phyloP scores from a whole-genome alignment of 371 early-diverging fungal species.

The Apophysomyces variabilis region DNA sequence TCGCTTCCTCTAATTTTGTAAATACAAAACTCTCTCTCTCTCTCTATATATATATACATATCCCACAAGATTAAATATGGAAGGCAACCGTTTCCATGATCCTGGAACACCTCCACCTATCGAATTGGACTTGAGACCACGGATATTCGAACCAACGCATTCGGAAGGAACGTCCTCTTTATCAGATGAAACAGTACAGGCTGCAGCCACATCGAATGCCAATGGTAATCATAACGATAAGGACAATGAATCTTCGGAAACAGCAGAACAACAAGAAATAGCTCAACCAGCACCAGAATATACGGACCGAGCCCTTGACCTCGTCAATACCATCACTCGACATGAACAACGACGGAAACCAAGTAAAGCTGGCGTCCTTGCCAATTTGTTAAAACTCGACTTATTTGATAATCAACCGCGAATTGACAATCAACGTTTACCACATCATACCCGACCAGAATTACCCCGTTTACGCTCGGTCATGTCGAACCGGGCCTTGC shows the following conservation, averaged over 20 bases:
- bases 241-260: not conserved
- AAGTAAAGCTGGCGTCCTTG: slow-evolving; percentile 49
- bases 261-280: not conserved
- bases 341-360: slow-evolving; percentile 23
- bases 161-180: not conserved
- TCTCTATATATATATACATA: slow-evolving; percentile 9
- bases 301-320: slow-evolving; percentile 33
- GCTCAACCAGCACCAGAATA: slow-evolving; percentile 11
- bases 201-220: not conserved
- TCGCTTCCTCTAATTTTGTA: not conserved
- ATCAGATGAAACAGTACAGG: not conserved
- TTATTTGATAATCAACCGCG: slow-evolving; percentile 22
- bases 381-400: slow-evolving; percentile 51
- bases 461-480: slow-evolving; percentile 22
- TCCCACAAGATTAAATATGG: slow-evolving; percentile 6
- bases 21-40: not conserved
- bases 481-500: slow-evolving; percentile 24
- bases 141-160: not conserved
- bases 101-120: slow-evolving; percentile 35
- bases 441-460: slow-evolving; percentile 10
- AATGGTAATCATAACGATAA: not conserved
- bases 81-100: slow-evolving; percentile 35
- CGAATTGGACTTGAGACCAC: slow-evolving; percentile 8
- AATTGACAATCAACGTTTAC: too few relatives aligned
- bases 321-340: slow-evolving; percentile 33